These are phyloP conservation scores for Papiliotrema laurentii DNA, from an alignment of 1,284 basidiomycete species.

Conservation along the genomic window DNA sequence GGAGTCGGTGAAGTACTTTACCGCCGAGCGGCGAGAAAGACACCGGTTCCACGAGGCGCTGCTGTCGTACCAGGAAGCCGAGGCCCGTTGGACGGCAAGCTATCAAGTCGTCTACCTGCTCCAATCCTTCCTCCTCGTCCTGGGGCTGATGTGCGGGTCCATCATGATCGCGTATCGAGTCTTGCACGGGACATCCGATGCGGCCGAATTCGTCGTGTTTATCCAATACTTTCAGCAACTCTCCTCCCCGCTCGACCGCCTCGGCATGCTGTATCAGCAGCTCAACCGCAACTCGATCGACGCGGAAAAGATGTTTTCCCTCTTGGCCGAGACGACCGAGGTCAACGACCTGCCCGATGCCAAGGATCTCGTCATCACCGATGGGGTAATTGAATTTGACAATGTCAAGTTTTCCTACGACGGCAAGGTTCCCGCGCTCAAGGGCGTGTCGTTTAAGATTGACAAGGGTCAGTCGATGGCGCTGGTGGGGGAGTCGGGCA, in stretches of 20 bases:
- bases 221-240: conserved; percentile 96
- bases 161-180: conserved; percentile 90
- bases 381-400: conserved; percentile 88
- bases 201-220: conserved; percentile 95
- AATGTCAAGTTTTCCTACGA: conserved; percentile 91
- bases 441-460: conserved; percentile 78
- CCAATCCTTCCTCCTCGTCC: conserved; percentile 90
- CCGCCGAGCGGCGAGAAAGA: conserved; percentile 88
- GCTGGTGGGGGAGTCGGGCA: conserved; percentile 92
- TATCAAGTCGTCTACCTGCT: conserved; percentile 88
- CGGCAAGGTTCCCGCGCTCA: conserved; percentile 81
- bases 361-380: conserved; percentile 64
- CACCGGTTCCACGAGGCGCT: conserved; percentile 84
- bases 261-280: conserved; percentile 92
- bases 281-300: conserved; percentile 89
- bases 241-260: conserved; percentile 87
- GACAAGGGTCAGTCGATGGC: conserved; percentile 94
- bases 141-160: conserved; percentile 86
- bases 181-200: conserved; percentile 79
- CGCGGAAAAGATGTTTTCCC: conserved; percentile 89
- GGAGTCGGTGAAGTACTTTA: conserved; percentile 98
- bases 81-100: conserved; percentile 86
- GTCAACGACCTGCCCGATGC: conserved; percentile 68
- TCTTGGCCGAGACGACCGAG: conserved; percentile 78
- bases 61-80: conserved; percentile 79